Conservation (phyloP, 2,329 filamentous ascomycete genomes). For the Aspergillus sp. region DNA sequence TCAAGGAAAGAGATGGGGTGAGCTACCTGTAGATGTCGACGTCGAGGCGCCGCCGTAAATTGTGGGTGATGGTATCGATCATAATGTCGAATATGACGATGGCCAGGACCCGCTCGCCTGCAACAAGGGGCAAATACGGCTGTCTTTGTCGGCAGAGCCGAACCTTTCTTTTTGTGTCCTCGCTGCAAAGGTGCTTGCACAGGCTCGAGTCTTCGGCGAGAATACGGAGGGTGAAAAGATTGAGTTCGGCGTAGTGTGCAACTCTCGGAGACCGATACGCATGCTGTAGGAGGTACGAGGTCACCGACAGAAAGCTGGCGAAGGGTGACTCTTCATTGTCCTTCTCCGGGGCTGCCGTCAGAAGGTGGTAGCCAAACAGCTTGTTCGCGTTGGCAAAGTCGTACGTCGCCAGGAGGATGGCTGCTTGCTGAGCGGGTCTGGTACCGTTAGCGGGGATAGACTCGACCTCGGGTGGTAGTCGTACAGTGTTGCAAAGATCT, state of each 20-base stretch:
- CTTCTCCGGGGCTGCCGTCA: conserved; percentile 60
- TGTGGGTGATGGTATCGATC: conserved; percentile 91
- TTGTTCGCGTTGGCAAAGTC: conserved; percentile 96
- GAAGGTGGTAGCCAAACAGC: conserved; percentile 83
- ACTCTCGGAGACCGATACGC: conserved; percentile 79
- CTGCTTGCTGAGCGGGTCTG: conserved; percentile 76
- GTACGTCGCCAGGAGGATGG: conserved; percentile 80
- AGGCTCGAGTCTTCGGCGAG: conserved; percentile 81
- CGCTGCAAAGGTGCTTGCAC: conserved; percentile 79
- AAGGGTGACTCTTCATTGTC: conserved; percentile 72
- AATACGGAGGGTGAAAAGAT: conserved; percentile 79
- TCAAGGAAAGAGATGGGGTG: neutral
- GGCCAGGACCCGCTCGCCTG: conserved; percentile 70
- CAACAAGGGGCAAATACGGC: conserved; percentile 75
- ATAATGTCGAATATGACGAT: conserved; percentile 80
- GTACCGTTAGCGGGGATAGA: conserved; percentile 21
- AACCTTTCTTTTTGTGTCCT: conserved; percentile 70
- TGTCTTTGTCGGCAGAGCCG: conserved; percentile 86
- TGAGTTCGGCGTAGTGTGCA: conserved; percentile 79
- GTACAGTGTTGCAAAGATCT: conserved; percentile 75
- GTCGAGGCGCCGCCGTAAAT: conserved; percentile 81
- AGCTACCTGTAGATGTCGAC: conserved; percentile 72
- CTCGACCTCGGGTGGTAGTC: conserved; percentile 7
- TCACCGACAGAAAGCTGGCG: conserved; percentile 78
- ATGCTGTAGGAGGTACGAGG: conserved; percentile 91